These are phyloP conservation scores for Rhynchosporium agropyri DNA, from an alignment of 2,329 filamentous ascomycete species.

Conservation along the genomic window DNA sequence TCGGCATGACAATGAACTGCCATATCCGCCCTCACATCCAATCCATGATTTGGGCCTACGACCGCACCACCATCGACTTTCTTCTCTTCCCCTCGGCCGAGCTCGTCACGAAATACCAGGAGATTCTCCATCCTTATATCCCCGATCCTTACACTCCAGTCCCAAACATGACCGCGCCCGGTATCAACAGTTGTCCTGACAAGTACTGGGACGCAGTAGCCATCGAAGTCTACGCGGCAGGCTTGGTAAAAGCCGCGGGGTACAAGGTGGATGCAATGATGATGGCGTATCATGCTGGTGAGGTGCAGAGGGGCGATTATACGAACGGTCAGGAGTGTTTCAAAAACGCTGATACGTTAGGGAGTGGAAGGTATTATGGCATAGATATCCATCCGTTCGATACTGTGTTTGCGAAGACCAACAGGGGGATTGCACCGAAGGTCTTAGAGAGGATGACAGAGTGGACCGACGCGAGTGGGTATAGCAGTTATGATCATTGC, in stretches of 20 bases:
- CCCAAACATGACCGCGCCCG: constrained; percentile 16
- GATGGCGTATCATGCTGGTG: constrained; percentile 30
- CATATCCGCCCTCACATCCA: constrained; percentile 32
- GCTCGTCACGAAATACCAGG: constrained; percentile 14
- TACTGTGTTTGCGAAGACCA: constrained; percentile 38
- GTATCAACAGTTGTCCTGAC: constrained; percentile 19
- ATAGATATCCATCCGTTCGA: constrained; percentile 39
- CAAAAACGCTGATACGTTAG: constrained; percentile 28
- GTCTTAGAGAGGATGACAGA: constrained; percentile 31
- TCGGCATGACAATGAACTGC: constrained; percentile 40
- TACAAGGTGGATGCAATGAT: constrained; percentile 37
- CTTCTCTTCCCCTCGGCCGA: constrained; percentile 32
- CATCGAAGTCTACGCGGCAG: constrained; percentile 34
- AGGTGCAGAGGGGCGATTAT: too few relatives aligned
- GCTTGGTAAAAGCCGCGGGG: constrained; percentile 31
- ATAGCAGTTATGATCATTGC: constrained; percentile 37
- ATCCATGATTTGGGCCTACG: constrained; percentile 40
- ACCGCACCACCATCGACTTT: constrained; percentile 33
- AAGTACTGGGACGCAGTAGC: constrained; percentile 33
- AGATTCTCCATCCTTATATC: constrained; percentile 10
- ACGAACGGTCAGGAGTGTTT: constrained; percentile 18
- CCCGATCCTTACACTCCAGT: neutral
- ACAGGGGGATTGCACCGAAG: constrained; percentile 29
- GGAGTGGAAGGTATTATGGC: constrained; percentile 33
- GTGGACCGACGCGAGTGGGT: constrained; percentile 33